These are phyloP conservation scores for Monocercomonoides exilis DNA, from an alignment of 78 protist species.

Conservation along the genomic window DNA sequence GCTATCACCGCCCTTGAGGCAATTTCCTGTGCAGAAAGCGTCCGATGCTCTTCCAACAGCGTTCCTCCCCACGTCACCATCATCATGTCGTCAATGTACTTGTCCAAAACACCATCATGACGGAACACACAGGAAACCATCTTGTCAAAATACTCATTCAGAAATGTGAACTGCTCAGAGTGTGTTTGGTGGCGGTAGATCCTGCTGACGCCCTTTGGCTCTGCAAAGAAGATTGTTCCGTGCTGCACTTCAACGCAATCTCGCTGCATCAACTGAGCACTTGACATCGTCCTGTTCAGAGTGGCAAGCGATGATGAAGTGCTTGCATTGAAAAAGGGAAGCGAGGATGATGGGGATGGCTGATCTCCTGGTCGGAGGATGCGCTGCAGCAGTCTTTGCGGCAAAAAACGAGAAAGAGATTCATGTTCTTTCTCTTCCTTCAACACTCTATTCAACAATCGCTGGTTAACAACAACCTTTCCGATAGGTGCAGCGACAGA, in stretches of 20 bases:
- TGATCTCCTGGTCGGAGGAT: not conserved
- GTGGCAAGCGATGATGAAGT: not conserved
- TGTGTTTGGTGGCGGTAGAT: not conserved
- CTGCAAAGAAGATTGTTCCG: not conserved
- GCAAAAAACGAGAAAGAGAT: not conserved
- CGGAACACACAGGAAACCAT: not conserved
- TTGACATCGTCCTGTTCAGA: not conserved
- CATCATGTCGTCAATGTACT: slow-evolving; percentile 26
- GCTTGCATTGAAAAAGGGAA: not conserved
- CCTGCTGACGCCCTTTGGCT: not conserved
- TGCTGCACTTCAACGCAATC: not conserved
- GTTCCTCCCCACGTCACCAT: slow-evolving; percentile 20
- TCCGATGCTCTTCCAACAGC: not conserved
- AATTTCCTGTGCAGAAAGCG: not conserved
- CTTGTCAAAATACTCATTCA: slow-evolving; percentile 4
- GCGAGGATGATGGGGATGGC: not conserved
- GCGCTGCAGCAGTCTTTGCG: not conserved
- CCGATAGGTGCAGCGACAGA: not conserved
- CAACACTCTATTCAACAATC: not conserved
- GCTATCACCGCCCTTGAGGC: not conserved
- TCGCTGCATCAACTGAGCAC: not conserved
- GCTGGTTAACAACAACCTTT: not conserved
- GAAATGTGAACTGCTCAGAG: not conserved
- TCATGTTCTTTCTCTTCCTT: not conserved
- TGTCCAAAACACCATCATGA: slow-evolving; percentile 19